phyloP scores from a whole-genome alignment of 2,329 filamentous ascomycete genomes.

The Hypoxylon sp. region DNA sequence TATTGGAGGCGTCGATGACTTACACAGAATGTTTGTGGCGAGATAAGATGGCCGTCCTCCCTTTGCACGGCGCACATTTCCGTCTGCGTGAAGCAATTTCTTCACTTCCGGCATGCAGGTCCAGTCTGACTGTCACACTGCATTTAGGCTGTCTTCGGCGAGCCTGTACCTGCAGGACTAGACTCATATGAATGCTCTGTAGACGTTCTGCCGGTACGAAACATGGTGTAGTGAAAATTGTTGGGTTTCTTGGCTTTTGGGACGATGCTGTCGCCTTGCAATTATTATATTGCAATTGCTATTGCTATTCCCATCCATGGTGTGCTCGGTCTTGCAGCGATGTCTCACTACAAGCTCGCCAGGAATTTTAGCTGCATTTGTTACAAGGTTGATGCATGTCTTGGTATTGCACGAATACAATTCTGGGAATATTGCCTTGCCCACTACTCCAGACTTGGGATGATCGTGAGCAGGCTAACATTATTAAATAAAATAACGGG shows the following conservation, averaged over 20 bases:
- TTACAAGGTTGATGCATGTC: conserved; percentile 32
- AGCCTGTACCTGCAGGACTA: conserved; percentile 42
- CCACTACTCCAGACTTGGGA: conserved; percentile 10
- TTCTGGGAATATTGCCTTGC: conserved; percentile 17
- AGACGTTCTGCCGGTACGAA: conserved; percentile 21
- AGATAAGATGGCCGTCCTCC: conserved; percentile 9
- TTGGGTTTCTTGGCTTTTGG: conserved; percentile 28
- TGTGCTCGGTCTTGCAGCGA: conserved; percentile 20
- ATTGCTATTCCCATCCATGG: neutral
- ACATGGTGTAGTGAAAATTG: conserved; percentile 18
- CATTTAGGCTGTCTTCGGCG: conserved; percentile 39
- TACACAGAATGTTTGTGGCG: conserved; percentile 11
- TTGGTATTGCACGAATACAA: conserved; percentile 29
- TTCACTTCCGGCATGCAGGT: conserved; percentile 30
- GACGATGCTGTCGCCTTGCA: conserved; percentile 12
- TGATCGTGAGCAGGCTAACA: conserved; percentile 16
- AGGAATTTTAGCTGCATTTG: conserved; percentile 26
- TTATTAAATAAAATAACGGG: conserved; percentile 23
- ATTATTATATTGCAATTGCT: conserved; percentile 12
- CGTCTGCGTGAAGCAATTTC: conserved; percentile 14
- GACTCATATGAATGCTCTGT: conserved; percentile 8
- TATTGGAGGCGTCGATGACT: conserved; percentile 2
- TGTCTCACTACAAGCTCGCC: conserved; percentile 37
- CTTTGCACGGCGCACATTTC: conserved; percentile 24
- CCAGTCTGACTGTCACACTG: conserved; percentile 35